Evolutionary conservation across 2,329 filamentous ascomycete genomes (phyloP).

Genomic region (Sclerotinia borealis): DNA sequence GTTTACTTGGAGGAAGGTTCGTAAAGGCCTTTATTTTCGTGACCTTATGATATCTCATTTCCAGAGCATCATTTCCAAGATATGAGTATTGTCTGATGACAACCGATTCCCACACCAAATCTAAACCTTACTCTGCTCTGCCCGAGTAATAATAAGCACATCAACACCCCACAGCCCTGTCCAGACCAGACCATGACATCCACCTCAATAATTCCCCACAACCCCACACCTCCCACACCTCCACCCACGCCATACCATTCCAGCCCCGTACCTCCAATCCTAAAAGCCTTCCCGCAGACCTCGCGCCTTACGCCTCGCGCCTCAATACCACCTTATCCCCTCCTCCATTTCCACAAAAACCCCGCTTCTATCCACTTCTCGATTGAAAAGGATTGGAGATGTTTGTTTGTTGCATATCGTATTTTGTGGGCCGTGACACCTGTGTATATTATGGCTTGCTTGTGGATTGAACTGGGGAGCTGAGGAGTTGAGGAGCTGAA

Average conservation of each 20-base stretch:
- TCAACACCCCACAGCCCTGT: neutral
- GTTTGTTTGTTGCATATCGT: neutral
- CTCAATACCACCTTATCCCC: neutral
- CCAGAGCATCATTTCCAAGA: too few species aligned
- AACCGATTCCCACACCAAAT: too few species aligned
- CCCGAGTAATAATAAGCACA: neutral
- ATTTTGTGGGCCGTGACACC: constrained; percentile 7
- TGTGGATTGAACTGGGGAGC: neutral
- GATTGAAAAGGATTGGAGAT: neutral
- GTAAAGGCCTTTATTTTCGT: too few species aligned
- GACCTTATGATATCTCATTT: too few species aligned
- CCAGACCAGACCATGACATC: neutral
- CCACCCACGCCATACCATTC: neutral
- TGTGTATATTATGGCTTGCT: neutral
- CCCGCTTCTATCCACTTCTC: constrained; percentile 1
- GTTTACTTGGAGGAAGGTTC: too few species aligned
- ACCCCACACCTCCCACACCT: neutral
- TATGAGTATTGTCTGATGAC: too few species aligned
- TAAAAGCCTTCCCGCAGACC: neutral
- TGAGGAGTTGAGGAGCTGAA: neutral
- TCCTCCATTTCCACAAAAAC: neutral
- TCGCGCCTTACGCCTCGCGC: neutral
- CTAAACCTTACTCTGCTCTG: too few species aligned
- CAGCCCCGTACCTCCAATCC: neutral
- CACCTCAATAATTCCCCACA: neutral